Evolutionary conservation across 441 rosid genomes (phyloP).

Genomic region (Hura crepitans): DNA sequence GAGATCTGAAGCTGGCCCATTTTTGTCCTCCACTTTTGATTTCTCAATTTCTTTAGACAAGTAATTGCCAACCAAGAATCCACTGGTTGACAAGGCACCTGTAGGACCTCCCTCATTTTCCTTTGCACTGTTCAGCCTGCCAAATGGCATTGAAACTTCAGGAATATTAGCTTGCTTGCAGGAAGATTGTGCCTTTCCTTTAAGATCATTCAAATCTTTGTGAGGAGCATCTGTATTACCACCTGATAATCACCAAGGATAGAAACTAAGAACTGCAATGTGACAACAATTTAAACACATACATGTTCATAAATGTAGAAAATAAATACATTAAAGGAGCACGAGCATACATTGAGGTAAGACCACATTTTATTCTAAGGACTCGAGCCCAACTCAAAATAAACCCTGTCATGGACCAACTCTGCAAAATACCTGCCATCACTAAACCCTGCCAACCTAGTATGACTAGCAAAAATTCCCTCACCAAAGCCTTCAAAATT

Average conservation of each 20-base stretch:
- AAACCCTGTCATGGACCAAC: background rate
- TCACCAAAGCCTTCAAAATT: conserved; percentile 10
- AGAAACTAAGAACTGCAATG: conserved; percentile 18
- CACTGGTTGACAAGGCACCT: conserved; percentile 45
- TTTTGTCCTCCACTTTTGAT: conserved; percentile 40
- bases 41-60: conserved; percentile 43
- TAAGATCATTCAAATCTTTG: conserved; percentile 51
- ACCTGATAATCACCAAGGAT: conserved; percentile 34
- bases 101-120: conserved; percentile 36
- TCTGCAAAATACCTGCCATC: background rate
- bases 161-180: conserved; percentile 44
- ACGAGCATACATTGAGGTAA: background rate
- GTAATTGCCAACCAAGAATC: conserved; percentile 47
- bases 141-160: conserved; percentile 47
- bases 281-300: conserved; percentile 4
- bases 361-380: background rate
- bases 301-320: background rate
- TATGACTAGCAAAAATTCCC: background rate
- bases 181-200: conserved; percentile 47
- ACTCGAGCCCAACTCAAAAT: conserved; percentile 9
- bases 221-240: conserved; percentile 52
- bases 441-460: conserved; percentile 13
- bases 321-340: background rate
- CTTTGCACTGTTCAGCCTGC: conserved; percentile 44
- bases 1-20: conserved; percentile 34